Evolutionary conservation across 2,329 filamentous ascomycete species (phyloP).

Genomic region (Fusarium hainanense): DNA sequence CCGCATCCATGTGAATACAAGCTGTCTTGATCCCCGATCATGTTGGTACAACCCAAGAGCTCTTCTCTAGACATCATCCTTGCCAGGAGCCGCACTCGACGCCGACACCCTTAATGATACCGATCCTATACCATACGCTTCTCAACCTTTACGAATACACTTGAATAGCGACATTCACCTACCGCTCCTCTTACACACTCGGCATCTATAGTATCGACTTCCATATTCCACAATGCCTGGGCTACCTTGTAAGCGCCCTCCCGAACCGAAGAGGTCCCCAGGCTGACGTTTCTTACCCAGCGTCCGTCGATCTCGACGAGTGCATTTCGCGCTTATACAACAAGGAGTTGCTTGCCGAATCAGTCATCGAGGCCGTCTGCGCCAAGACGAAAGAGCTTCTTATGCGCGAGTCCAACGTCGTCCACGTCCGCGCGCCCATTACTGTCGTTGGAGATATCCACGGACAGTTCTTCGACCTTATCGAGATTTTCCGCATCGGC

Average conservation of each 20-base stretch:
- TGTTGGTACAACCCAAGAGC: slow-evolving; percentile 54
- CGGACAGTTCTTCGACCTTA: slow-evolving; percentile 98
- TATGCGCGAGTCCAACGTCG: slow-evolving; percentile 99
- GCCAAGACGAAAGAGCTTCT: slow-evolving; percentile 98
- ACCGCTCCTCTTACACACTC: slow-evolving; percentile 2
- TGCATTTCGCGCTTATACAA: slow-evolving; percentile 97
- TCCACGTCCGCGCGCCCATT: slow-evolving; percentile 93
- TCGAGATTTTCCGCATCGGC: slow-evolving; percentile 99
- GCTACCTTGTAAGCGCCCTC: slow-evolving; percentile 61
- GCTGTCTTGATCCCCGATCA: slow-evolving; percentile 50
- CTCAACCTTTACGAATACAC: slow-evolving; percentile 18
- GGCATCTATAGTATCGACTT: slow-evolving; percentile 7
- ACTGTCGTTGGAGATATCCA: slow-evolving; percentile 99
- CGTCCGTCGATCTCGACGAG: slow-evolving; percentile 97
- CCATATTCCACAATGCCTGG: slow-evolving; percentile 62
- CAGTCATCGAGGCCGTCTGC: slow-evolving; percentile 98
- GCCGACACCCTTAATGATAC: slow-evolving; percentile 58
- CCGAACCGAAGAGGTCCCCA: slow-evolving; percentile 4
- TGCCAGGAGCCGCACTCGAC: slow-evolving; percentile 51
- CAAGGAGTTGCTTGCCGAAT: slow-evolving; percentile 96
- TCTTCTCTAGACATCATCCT: slow-evolving; percentile 51
- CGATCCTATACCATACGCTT: slow-evolving; percentile 42
- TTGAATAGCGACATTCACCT: slow-evolving; percentile 9
- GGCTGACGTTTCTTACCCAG: slow-evolving; percentile 57
- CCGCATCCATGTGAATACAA: slow-evolving; percentile 51